Percentiles rank a stretch among this genome's conserved stretches.
Conservation (phyloP, 345 rosid species). For the Acer campestre region DNA sequence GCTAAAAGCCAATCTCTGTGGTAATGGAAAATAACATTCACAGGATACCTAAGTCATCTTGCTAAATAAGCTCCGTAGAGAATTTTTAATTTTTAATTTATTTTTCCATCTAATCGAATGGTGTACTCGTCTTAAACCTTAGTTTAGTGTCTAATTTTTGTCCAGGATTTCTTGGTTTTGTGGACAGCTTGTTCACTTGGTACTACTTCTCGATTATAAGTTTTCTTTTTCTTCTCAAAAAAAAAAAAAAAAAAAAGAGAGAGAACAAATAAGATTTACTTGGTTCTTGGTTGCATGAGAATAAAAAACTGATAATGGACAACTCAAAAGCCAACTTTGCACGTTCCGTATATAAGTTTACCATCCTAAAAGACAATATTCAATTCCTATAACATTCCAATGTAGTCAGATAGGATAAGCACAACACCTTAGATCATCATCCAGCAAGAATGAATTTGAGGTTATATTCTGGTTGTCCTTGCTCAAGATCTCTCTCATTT, state of each 20-base stretch:
- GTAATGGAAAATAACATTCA: not conserved
- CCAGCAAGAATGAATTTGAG: conserved; percentile 88
- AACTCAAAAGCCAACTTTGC: not conserved
- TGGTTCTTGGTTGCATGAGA: not conserved
- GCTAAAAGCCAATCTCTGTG: not conserved
- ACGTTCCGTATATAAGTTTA: not conserved
- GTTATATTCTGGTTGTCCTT: conserved; percentile 79
- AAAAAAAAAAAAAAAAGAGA: too few relatives aligned
- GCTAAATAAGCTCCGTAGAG: not conserved
- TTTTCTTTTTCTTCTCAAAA: too few relatives aligned
- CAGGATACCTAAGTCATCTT: not conserved
- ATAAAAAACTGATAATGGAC: not conserved
- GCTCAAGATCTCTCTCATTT: conserved; percentile 81
- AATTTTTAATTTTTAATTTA: too few relatives aligned
- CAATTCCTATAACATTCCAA: not conserved
- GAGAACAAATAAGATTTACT: not conserved
- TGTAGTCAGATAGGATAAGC: not conserved
- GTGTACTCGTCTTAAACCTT: too few relatives aligned
- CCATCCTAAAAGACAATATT: not conserved
- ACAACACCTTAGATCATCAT: conserved; percentile 89
- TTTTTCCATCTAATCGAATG: too few relatives aligned
- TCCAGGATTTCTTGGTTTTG: too few relatives aligned
- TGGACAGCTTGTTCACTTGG: too few relatives aligned
- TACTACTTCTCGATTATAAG: too few relatives aligned
- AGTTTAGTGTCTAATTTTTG: too few relatives aligned